These are phyloP conservation scores for Boletus edulis DNA, from an alignment of 768 basidiomycete genomes.

Conservation along the genomic window DNA sequence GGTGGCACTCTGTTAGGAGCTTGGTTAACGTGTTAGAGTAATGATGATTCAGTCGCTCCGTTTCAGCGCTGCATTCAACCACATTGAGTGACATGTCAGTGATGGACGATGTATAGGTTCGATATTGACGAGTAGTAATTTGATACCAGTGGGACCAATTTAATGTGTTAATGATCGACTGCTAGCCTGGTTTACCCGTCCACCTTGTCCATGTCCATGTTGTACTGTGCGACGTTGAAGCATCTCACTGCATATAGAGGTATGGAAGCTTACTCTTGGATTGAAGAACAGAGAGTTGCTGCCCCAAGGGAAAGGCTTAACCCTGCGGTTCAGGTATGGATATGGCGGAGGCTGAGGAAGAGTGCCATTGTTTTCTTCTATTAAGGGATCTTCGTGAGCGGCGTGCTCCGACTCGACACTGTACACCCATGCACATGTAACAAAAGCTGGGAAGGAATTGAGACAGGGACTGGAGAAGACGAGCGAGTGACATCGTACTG, in stretches of 20 bases:
- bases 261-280: slow-evolving; percentile 49
- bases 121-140: neutral
- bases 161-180: neutral
- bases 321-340: slow-evolving; percentile 72
- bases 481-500: slow-evolving; percentile 47
- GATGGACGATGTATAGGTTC: neutral
- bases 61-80: neutral
- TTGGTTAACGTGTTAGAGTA: slow-evolving; percentile 33
- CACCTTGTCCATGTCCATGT: slow-evolving; percentile 57
- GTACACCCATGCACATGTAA: slow-evolving; percentile 43
- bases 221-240: slow-evolving; percentile 40
- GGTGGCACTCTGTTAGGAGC: slow-evolving; percentile 38
- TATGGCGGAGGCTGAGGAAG: slow-evolving; percentile 71
- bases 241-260: neutral
- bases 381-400: slow-evolving; percentile 68
- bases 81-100: neutral
- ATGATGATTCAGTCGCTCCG: neutral
- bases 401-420: slow-evolving; percentile 62
- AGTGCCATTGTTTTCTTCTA: slow-evolving; percentile 67
- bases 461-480: slow-evolving; percentile 7
- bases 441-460: slow-evolving; percentile 17
- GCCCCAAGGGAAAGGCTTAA: slow-evolving; percentile 86
- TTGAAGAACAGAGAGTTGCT: slow-evolving; percentile 83
- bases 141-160: neutral
- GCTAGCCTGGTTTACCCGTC: slow-evolving; percentile 14